phyloP scores from a whole-genome alignment of 1,139 yeast genomes.

The Debaryomyces subglobosus region DNA sequence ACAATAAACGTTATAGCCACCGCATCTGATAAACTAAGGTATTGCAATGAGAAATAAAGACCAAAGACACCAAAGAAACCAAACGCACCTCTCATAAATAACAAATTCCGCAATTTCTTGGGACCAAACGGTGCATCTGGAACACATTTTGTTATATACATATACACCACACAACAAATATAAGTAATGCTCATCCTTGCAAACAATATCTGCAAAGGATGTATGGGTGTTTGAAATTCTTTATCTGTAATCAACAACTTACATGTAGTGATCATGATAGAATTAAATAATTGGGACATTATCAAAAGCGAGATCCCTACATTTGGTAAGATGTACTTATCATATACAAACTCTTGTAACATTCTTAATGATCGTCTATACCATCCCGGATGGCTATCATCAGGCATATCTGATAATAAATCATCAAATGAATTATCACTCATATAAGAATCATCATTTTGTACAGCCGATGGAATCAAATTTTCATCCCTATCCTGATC shows the following conservation, averaged over 20 bases:
- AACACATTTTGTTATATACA: conserved; percentile 50
- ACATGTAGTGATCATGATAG: conserved; percentile 75
- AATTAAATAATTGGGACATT: conserved; percentile 70
- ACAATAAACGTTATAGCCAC: conserved; percentile 77
- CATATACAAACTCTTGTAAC: conserved; percentile 4
- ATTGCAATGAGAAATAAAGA: conserved; percentile 71
- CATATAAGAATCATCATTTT: not conserved
- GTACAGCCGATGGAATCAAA: not conserved
- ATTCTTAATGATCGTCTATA: not conserved
- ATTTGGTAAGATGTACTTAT: conserved; percentile 22
- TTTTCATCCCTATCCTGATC: not conserved
- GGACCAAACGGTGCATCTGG: conserved; percentile 78
- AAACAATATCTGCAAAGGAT: conserved; percentile 77
- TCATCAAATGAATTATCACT: not conserved
- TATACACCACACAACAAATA: conserved; percentile 55
- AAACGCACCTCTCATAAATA: conserved; percentile 65
- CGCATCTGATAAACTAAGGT: conserved; percentile 73
- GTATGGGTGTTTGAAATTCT: conserved; percentile 57
- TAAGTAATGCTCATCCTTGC: conserved; percentile 78
- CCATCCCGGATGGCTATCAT: not conserved
- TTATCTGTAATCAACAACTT: conserved; percentile 69
- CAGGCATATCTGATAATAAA: not conserved
- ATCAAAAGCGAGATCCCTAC: conserved; percentile 47
- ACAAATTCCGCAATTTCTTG: conserved; percentile 52
- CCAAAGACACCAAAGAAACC: conserved; percentile 85